phyloP scores from a whole-genome alignment of 768 basidiomycete species.

The Rhizopogon vesiculosus region DNA sequence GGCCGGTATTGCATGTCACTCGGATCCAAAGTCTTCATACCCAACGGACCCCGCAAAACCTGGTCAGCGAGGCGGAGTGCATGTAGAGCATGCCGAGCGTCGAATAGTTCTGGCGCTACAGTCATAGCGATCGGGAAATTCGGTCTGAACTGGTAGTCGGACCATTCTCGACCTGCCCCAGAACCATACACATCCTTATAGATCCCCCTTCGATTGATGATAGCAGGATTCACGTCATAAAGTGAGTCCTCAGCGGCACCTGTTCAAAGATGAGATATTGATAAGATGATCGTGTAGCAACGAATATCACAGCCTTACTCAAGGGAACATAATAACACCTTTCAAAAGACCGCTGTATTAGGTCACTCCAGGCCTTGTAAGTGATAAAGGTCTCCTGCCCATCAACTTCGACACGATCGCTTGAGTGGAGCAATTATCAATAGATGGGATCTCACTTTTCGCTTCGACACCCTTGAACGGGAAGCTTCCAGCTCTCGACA shows the following conservation, averaged over 20 bases:
- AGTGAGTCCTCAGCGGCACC: conserved; percentile 68
- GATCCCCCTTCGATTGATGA: conserved; percentile 89
- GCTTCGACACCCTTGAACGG: conserved; percentile 88
- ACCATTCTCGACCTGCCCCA: conserved; percentile 84
- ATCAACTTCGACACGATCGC: conserved; percentile 45
- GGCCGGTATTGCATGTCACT: conserved; percentile 86
- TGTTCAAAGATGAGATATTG: conserved; percentile 20
- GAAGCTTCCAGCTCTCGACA: conserved; percentile 65
- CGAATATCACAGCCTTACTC: conserved; percentile 38
- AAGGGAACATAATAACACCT: conserved; percentile 85
- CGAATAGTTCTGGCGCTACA: conserved; percentile 94
- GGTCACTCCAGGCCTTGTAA: conserved; percentile 84
- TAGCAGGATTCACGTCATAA: conserved; percentile 61
- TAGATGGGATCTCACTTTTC: conserved; percentile 48
- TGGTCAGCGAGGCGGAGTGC: conserved; percentile 80
- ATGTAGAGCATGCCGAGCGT: conserved; percentile 69
- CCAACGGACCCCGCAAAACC: conserved; percentile 80
- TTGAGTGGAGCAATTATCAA: background rate
- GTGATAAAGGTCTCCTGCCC: conserved; percentile 68
- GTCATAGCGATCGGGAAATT: conserved; percentile 97
- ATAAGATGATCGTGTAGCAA: background rate
- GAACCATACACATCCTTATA: conserved; percentile 99
- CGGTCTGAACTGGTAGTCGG: conserved; percentile 91
- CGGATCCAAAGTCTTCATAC: conserved; percentile 96
- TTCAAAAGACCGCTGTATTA: conserved; percentile 87